Base-by-base conservation (phyloP, 1,284 basidiomycete species). In the Cryptococcus hybrid region DNA sequence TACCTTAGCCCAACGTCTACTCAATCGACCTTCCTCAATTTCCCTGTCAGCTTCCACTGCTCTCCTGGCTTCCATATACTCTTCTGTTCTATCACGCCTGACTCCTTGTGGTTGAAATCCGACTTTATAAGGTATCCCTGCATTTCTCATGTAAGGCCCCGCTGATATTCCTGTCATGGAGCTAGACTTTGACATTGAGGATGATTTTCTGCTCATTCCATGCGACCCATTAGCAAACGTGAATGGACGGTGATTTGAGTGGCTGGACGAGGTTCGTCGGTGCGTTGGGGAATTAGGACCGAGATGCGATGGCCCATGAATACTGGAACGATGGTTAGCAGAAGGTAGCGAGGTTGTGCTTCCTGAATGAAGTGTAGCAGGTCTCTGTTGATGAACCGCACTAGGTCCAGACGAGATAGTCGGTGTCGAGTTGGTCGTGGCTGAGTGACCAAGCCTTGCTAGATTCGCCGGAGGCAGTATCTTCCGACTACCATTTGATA, bases 21-120 rank as follows among this genome's bases (percentile, higher is more conserved):
- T 88, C 6, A 93, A 77, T 60, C 92, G 85, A 35, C 89, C 88
- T 45, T 87, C 84, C 70, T 94, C 90, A 45, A 89, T 82, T 34
- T 87, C 84, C 36, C 83, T 82, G n/a, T 82, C 83, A 51, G 87
- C 85, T 8, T 82, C 82, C 49, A 80, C 82, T 3, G 71, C 64
- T 50, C 80, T 82, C 47, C 90, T 84, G 2, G 81, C 70, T 8
- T 81, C 82, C n/a, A 86, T 58, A 67, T 89, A 94, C 56, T 90
- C 88, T 56, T 88, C 89, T 1, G 90, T 92, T 30, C 87, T 84
- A 7, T 83, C 85, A 24, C 85, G 71, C 63, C 82, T 84, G 7
- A 89, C 84, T 7, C 89, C 89, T 61, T 84, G 86, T 1, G 89
- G 89, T 71, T 92, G 89, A 71, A 91, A 91, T 0, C 89, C 89